Percentiles rank a stretch among this genome's conserved stretches.
Conservation (phyloP, 257 asterid species). For the Solanum appendiculatum region DNA sequence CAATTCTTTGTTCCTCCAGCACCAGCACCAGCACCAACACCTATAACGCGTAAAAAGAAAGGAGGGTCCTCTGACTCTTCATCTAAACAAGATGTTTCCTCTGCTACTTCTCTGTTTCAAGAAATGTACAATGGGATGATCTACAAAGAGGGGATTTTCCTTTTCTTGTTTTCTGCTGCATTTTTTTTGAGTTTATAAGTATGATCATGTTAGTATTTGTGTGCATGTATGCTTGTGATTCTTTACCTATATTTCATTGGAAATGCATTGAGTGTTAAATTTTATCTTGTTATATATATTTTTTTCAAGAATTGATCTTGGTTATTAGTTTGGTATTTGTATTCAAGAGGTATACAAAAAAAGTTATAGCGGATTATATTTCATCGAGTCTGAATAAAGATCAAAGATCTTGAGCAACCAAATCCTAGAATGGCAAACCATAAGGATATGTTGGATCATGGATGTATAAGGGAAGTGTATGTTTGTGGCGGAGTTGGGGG, state of each 20-base stretch:
- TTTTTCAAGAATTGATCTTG: not conserved
- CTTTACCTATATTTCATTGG: not conserved
- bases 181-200: not conserved
- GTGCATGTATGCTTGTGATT: not conserved
- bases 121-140: not conserved
- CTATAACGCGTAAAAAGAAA: conserved; percentile 18
- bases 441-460: not conserved
- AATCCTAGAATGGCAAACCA: not conserved
- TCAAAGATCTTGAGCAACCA: not conserved
- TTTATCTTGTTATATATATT: not conserved
- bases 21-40: conserved; percentile 44
- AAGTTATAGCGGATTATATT: not conserved
- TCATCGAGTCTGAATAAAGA: not conserved
- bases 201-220: not conserved
- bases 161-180: not conserved
- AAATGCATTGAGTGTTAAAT: not conserved
- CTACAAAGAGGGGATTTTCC: not conserved
- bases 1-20: conserved; percentile 32
- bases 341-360: not conserved
- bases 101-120: conserved; percentile 1
- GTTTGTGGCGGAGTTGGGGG: not conserved
- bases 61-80: conserved; percentile 1
- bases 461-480: not conserved
- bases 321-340: not conserved
- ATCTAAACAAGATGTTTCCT: conserved; percentile 6